A percentile compares a stretch with the other conserved stretches of the same genome.
phyloP scores from a whole-genome alignment of 352 stramenopile genomes.

The Globisporangium cystogenes region DNA sequence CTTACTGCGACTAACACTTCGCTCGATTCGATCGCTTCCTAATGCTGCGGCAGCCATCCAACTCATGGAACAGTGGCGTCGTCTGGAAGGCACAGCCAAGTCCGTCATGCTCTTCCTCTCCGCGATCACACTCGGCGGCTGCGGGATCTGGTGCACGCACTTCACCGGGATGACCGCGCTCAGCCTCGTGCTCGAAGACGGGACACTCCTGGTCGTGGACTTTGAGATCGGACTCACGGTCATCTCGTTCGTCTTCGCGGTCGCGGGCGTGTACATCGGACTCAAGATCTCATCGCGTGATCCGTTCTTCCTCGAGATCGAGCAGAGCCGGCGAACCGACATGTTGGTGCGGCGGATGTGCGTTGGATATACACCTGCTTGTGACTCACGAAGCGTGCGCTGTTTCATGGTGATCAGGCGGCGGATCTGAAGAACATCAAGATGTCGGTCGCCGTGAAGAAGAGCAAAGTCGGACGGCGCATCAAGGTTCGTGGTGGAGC shows the following conservation, averaged over 20 bases:
- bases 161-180: slow-evolving; percentile 64
- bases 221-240: slow-evolving; percentile 54
- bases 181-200: slow-evolving; percentile 25
- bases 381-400: too few species aligned
- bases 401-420: not conserved
- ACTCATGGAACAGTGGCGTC: slow-evolving; percentile 64
- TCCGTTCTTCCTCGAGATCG: slow-evolving; percentile 53
- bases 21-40: not conserved
- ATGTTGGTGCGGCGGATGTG: slow-evolving; percentile 3
- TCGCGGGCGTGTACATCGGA: slow-evolving; percentile 45
- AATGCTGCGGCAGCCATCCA: slow-evolving; percentile 33
- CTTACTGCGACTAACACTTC: too few species aligned
- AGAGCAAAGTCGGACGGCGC: slow-evolving; percentile 7
- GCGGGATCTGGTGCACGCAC: slow-evolving; percentile 64
- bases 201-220: slow-evolving; percentile 28
- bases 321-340: slow-evolving; percentile 34
- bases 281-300: slow-evolving; percentile 49
- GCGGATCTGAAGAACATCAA: slow-evolving; percentile 12
- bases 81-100: slow-evolving; percentile 24
- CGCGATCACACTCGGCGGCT: slow-evolving; percentile 39
- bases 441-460: slow-evolving; percentile 13
- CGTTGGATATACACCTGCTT: too few species aligned
- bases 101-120: slow-evolving; percentile 30
- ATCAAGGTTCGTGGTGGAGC: slow-evolving; percentile 16
- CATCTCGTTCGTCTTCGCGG: slow-evolving; percentile 48